Evolutionary conservation across 176 grass and related monocot species (phyloP).

Genomic region (Oryza officinalis): DNA sequence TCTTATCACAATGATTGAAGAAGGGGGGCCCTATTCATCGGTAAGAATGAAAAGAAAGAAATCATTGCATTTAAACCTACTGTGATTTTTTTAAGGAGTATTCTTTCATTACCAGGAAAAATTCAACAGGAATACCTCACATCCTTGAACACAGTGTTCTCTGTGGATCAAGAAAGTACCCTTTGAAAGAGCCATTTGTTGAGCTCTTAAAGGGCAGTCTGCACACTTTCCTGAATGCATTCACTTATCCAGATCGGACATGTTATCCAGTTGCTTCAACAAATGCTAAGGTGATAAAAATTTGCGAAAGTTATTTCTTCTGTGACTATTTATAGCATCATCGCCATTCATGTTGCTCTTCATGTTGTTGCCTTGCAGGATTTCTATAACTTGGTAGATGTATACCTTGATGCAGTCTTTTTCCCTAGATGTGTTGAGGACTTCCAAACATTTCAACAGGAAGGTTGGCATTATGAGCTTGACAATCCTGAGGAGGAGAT

Average conservation of each 20-base stretch:
- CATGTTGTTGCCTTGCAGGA: conserved; percentile 55
- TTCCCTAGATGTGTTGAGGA: conserved; percentile 95
- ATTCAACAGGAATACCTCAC: conserved; percentile 98
- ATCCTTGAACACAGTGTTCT: conserved; percentile 98
- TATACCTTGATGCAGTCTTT: conserved; percentile 96
- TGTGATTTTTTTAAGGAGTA: conserved; percentile 6
- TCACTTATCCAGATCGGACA: conserved; percentile 97
- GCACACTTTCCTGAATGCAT: conserved; percentile 98
- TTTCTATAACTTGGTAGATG: conserved; percentile 99
- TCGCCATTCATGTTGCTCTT: conserved; percentile 4
- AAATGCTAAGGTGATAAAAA: conserved; percentile 74
- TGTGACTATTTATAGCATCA: conserved; percentile 18
- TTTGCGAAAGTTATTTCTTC: conserved; percentile 36
- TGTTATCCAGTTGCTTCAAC: conserved; percentile 99
- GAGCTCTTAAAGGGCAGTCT: conserved; percentile 95
- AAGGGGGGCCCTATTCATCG: neutral
- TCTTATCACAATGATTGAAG: neutral
- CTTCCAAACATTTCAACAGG: conserved; percentile 97
- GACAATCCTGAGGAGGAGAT: conserved; percentile 87
- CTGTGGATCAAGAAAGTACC: conserved; percentile 97
- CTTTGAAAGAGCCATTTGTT: conserved; percentile 99
- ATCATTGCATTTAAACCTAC: conserved; percentile 5
- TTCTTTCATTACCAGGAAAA: conserved; percentile 64
- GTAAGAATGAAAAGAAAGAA: neutral
- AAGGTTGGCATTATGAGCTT: conserved; percentile 99